These are phyloP conservation scores for Fagus sylvatica DNA, from an alignment of 306 rosid species.

Conservation along the genomic window DNA sequence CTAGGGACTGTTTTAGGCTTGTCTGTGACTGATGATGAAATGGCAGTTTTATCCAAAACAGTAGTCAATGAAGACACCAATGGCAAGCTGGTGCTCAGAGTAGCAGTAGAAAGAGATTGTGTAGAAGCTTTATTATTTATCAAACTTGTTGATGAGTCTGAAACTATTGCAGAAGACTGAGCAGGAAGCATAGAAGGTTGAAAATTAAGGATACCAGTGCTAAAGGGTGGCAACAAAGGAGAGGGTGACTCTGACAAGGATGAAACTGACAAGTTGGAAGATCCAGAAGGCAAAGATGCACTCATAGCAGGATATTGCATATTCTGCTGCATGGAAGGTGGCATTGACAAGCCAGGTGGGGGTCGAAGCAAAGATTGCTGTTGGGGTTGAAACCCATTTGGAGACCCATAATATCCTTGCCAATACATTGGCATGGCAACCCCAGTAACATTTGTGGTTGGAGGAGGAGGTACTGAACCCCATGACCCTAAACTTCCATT, in stretches of 20 bases:
- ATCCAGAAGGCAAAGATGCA: slow-evolving; percentile 5
- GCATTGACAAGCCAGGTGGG: slow-evolving; percentile 23
- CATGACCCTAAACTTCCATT: slow-evolving; percentile 23
- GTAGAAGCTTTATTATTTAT: slow-evolving; percentile 17
- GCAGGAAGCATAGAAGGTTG: slow-evolving; percentile 24
- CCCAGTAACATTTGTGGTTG: slow-evolving; percentile 23
- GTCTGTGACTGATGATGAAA: slow-evolving; percentile 14
- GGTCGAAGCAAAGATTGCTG: slow-evolving; percentile 35
- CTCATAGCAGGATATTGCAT: slow-evolving; percentile 21
- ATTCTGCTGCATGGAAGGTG: slow-evolving; percentile 17
- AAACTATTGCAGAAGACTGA: slow-evolving; percentile 22
- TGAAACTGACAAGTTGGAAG: slow-evolving; percentile 14
- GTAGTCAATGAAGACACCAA: slow-evolving; percentile 19
- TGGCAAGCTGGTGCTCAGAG: slow-evolving; percentile 2
- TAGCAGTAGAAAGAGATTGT: slow-evolving; percentile 20
- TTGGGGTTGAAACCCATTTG: slow-evolving; percentile 25
- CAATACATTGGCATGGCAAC: slow-evolving; percentile 22
- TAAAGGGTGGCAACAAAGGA: slow-evolving; percentile 25
- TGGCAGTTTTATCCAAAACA: slow-evolving; percentile 23
- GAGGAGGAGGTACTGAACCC: slow-evolving; percentile 26
- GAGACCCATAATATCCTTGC: slow-evolving; percentile 27
- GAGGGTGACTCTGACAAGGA: slow-evolving; percentile 26
- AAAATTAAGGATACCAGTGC: slow-evolving; percentile 13
- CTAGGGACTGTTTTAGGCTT: slow-evolving; percentile 14
- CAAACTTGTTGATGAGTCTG: slow-evolving; percentile 27